Conservation (phyloP, 441 rosid genomes). For the Erodium trifolium region DNA sequence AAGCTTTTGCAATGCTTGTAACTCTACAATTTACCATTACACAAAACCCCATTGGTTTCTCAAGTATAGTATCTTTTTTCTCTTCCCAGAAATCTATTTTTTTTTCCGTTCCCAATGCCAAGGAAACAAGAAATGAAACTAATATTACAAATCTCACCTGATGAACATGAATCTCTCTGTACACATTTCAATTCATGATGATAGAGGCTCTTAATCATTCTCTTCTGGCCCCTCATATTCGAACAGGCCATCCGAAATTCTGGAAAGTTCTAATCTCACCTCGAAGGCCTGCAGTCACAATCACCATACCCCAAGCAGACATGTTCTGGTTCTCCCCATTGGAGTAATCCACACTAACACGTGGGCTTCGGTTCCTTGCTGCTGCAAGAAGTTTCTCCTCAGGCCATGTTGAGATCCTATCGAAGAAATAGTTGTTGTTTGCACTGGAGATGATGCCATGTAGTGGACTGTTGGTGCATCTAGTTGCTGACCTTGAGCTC, state of each 20-base stretch:
- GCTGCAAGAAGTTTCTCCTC: constrained; percentile 65
- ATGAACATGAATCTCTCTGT: constrained; percentile 31
- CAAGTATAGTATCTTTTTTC: constrained; percentile 24
- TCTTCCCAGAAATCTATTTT: constrained; percentile 36
- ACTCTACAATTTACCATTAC: constrained; percentile 44
- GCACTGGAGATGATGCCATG: constrained; percentile 81
- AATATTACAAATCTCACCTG: constrained; percentile 57
- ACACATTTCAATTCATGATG: constrained; percentile 26
- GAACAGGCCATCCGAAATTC: constrained; percentile 88
- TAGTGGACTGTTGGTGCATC: constrained; percentile 54
- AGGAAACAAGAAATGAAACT: constrained; percentile 27
- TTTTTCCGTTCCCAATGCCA: constrained; percentile 19
- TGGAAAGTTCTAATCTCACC: constrained; percentile 83
- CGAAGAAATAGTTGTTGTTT: constrained; percentile 74
- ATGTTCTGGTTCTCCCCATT: constrained; percentile 38
- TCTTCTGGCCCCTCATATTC: constrained; percentile 27
- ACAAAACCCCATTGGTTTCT: constrained; percentile 33
- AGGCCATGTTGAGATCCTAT: constrained; percentile 89
- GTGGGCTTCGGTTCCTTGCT: constrained; percentile 49
- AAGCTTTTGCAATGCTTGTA: constrained; percentile 32
- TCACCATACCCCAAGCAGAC: constrained; percentile 81
- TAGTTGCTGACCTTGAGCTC: constrained; percentile 34
- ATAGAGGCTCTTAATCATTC: too few species aligned
- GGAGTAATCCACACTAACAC: constrained; percentile 46
- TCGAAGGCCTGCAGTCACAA: constrained; percentile 83